A percentile compares a stretch with the other conserved stretches of the same genome.
phyloP scores from a whole-genome alignment of 768 basidiomycete species.

The Suillus tomentosus region DNA sequence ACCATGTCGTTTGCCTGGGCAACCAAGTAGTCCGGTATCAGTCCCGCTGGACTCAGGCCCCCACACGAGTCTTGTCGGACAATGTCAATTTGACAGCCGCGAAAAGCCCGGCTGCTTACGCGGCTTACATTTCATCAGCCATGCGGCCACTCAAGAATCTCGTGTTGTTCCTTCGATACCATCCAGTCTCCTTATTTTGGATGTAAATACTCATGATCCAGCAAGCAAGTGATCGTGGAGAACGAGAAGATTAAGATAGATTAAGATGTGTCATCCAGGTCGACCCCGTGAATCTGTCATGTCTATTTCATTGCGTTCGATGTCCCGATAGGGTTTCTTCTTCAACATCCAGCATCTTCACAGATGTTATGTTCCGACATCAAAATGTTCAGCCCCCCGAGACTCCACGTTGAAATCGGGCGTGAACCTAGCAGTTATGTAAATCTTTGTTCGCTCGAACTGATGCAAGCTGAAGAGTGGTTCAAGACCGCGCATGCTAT shows the following conservation, averaged over 20 bases:
- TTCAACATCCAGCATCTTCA: constrained; percentile 2
- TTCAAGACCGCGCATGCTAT: neutral
- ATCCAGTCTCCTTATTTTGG: constrained; percentile 8
- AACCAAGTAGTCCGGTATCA: constrained; percentile 8
- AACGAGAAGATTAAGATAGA: constrained; percentile 10
- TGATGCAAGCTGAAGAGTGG: neutral
- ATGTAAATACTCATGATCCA: constrained; percentile 13
- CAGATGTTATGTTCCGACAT: constrained; percentile 6
- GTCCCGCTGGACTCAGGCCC: constrained; percentile 1
- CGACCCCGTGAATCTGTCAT: constrained; percentile 13
- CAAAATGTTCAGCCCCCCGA: neutral
- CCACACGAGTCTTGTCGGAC: neutral
- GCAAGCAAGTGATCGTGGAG: constrained; percentile 12
- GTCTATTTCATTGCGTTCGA: constrained; percentile 7
- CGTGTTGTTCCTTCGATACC: constrained; percentile 6
- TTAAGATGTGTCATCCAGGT: constrained; percentile 4
- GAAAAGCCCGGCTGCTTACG: constrained; percentile 15
- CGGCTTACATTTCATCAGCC: constrained; percentile 2
- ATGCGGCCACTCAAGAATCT: constrained; percentile 10
- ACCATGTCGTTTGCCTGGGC: constrained; percentile 11
- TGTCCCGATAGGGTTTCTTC: neutral
- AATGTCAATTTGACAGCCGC: constrained; percentile 8
- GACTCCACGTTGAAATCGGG: neutral
- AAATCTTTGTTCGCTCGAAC: neutral
- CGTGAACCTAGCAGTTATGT: neutral